Evolutionary conservation across 1,284 basidiomycete species (phyloP), one percentile per base, ranked within the genome.

Genomic region (Cryptococcus wingfieldii): DNA sequence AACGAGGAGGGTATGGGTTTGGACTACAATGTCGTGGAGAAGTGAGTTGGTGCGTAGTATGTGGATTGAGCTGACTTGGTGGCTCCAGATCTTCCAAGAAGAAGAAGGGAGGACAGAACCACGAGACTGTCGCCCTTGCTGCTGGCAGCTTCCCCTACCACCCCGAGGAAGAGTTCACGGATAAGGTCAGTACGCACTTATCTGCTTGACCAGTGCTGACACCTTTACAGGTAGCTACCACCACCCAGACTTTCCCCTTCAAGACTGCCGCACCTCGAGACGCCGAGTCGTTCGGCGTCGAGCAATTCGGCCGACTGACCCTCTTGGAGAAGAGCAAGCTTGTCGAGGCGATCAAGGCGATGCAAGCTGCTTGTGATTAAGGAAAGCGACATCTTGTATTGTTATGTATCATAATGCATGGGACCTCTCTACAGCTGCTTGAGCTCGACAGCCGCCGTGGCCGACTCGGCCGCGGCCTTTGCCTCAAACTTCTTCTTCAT

Each of bases 121-220:
- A 50, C 42, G 51, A 49, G 7, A 18, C 46, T 12, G 51, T 56
- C 25, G 50, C 62, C 6, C 47, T 62, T 61, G 25, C 68, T 62
- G 23, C 77, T 5, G 74, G 76, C 23, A 68, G 68, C 19, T 88
- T 85, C 66, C 78, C 84, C 0, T 94, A 90, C 78, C 92, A 96
- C 70, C 86, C 88, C 0, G 92, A 96, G 72, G 92, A 95, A 73
- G 86, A 86, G 50, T 79, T 80, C 51, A 84, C 91, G 49, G 81
- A 83, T 60, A 77, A 84, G 78, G 89, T 88, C 50, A 46, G 80
- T 70, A 6, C 48, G 48, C 16, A 16, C 27, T 27, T 25, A 2
- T 12, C 18, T 25, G 51, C 42, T 5, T 47, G 6, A 34, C 25
- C 37, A 18, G n/a, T 19, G 14, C 48, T 25, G n/a, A 23, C 41